phyloP scores from a whole-genome alignment of 805 yeast genomes.

The Saccharomyces cerevisiae region DNA sequence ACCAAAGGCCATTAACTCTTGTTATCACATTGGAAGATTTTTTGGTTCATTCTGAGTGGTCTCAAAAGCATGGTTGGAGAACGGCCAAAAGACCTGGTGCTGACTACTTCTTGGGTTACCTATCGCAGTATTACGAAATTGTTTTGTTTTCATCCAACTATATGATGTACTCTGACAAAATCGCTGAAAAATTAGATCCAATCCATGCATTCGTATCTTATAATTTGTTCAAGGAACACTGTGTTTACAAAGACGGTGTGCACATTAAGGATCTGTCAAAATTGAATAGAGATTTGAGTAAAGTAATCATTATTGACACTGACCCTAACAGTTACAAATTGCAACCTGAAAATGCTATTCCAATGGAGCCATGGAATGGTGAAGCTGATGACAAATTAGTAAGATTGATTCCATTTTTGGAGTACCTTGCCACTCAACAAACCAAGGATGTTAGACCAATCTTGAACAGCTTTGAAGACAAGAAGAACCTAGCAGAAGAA shows the following conservation, averaged over 20 bases:
- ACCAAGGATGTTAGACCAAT: slow-evolving; percentile 86
- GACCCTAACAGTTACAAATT: slow-evolving; percentile 60
- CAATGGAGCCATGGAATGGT: slow-evolving; percentile 82
- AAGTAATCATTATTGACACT: slow-evolving; percentile 73
- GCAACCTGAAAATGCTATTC: slow-evolving; percentile 93
- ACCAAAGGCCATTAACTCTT: slow-evolving; percentile 84
- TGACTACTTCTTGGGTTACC: slow-evolving; percentile 90
- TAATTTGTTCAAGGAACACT: slow-evolving; percentile 83
- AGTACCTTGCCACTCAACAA: slow-evolving; percentile 82
- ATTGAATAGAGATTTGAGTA: slow-evolving; percentile 82
- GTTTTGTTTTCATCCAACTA: slow-evolving; percentile 83
- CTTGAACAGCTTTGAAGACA: slow-evolving; percentile 61
- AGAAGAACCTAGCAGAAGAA: slow-evolving; percentile 63
- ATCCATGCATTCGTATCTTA: slow-evolving; percentile 81
- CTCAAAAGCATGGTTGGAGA: slow-evolving; percentile 89
- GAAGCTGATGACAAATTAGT: slow-evolving; percentile 70
- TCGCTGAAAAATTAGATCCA: slow-evolving; percentile 87
- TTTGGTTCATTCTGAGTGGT: slow-evolving; percentile 87
- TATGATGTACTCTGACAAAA: slow-evolving; percentile 75
- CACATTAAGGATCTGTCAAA: slow-evolving; percentile 82
- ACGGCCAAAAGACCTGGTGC: slow-evolving; percentile 98
- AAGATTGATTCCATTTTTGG: slow-evolving; percentile 82
- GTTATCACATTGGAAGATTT: slow-evolving; percentile 86
- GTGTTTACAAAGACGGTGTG: slow-evolving; percentile 76
- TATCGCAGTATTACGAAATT: slow-evolving; percentile 92